These are phyloP conservation scores for Schwanniomyces occidentalis DNA, from an alignment of 805 yeast species.

Conservation along the genomic window DNA sequence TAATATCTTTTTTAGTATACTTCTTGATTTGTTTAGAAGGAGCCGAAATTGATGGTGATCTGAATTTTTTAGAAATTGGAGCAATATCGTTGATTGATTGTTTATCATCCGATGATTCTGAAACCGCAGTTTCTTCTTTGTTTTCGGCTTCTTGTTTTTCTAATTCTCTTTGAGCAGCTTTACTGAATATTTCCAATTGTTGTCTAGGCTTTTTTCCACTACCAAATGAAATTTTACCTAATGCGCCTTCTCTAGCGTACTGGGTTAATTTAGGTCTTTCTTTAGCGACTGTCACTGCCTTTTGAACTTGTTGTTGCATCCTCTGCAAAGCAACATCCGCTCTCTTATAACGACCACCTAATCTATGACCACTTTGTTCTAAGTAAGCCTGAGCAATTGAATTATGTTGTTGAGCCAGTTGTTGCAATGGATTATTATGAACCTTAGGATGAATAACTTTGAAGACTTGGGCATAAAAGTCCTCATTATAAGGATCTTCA, in stretches of 20 bases:
- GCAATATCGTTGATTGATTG: conserved; percentile 6
- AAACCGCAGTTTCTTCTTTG: conserved; percentile 16
- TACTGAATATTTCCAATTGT: conserved; percentile 65
- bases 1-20: conserved; percentile 44
- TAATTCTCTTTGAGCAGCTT: conserved; percentile 49
- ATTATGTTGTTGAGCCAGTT: conserved; percentile 60
- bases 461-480: conserved; percentile 91
- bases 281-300: conserved; percentile 93
- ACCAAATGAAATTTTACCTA: conserved; percentile 81
- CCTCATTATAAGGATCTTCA: conserved; percentile 96
- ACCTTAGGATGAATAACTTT: conserved; percentile 57
- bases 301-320: conserved; percentile 97
- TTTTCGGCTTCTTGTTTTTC: conserved; percentile 32
- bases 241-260: conserved; percentile 77
- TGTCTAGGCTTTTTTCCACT: conserved; percentile 86
- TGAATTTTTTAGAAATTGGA: conserved; percentile 22
- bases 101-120: conserved; percentile 16
- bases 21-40: conserved; percentile 29
- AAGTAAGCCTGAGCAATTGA: conserved; percentile 91
- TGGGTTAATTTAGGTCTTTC: conserved; percentile 73
- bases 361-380: conserved; percentile 87
- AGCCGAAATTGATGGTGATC: conserved; percentile 34
- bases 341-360: conserved; percentile 80
- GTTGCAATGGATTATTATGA: conserved; percentile 46
- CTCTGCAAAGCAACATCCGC: conserved; percentile 91